Base-by-base conservation (phyloP, 192 early-diverging fungal species). In the Gigaspora rosea region DNA sequence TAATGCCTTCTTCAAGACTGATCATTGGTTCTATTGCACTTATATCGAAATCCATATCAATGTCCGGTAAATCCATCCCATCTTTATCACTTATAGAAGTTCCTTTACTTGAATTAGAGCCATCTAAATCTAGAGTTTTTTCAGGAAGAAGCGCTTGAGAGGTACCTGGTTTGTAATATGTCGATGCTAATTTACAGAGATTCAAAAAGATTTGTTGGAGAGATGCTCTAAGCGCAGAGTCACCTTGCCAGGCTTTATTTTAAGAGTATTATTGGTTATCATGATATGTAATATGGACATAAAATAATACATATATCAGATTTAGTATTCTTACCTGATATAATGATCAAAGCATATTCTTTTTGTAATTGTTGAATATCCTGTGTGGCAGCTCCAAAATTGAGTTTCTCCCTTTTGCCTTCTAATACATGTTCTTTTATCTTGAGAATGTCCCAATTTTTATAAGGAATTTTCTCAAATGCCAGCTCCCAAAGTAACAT, bases 381-480 rank as follows among this genome's bases (percentile, higher is more conserved):
- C 20, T 20, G 35, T 11, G 20, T 36, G 18, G 36, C 46, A 4
- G 4, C 9, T 16, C 33, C 75, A 32, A 51, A 56, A 35, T 51
- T 20, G 33, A 76, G 8, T 2, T 5, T 41, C 4, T 76, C 75
- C 11, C 75, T 22, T 15, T 76, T 66, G 11, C 64, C 75, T 11
- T 27, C 16, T 33, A 52, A 51, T 2, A 76, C 75, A 51, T 65
- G 48, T 66, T 64, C 49, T 66, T 66, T 27, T 46, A 76, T 33
- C 18, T 51, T 16, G 33, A 8, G 10, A 16, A 67, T 51, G 20
- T 35, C 50, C 36, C n/a, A n/a, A 46, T 67, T 50, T 41, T 64
- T 50, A 22, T 65, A 76, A 3, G 75, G 75, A 41, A 66, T 76
- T 49, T 33, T 68, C 49, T 68, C n/a, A 49, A 68, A 68, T 20